phyloP scores from a whole-genome alignment of 176 grass and related monocot genomes.

The Stipa capillata region DNA sequence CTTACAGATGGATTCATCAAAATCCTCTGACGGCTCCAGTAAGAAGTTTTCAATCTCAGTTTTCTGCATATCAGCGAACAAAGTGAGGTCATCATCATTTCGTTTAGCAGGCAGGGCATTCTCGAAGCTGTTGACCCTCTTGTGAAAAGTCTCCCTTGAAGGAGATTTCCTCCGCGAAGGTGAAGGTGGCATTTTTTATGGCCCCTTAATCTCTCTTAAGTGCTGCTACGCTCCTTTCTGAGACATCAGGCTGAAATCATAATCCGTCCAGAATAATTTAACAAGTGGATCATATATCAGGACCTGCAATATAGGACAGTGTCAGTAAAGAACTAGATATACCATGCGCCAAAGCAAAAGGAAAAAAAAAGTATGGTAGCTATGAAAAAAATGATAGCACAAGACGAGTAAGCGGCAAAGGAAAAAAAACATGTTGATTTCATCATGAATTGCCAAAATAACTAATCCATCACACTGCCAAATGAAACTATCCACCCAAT shows the following conservation, averaged over 20 bases:
- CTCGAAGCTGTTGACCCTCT: conserved; percentile 59
- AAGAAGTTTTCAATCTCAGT: conserved; percentile 81
- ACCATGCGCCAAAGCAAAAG: conserved; percentile 13
- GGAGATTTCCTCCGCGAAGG: conserved; percentile 53
- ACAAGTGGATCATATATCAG: conserved; percentile 1
- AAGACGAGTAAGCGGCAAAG: background rate
- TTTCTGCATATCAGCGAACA: conserved; percentile 78
- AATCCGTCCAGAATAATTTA: conserved; percentile 16
- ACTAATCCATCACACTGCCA: background rate
- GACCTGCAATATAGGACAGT: conserved; percentile 18
- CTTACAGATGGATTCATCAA: conserved; percentile 84
- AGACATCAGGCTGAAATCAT: conserved; percentile 26
- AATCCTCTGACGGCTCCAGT: conserved; percentile 68
- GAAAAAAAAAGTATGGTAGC: background rate
- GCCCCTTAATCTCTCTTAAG: conserved; percentile 6
- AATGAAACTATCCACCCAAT: conserved; percentile 8
- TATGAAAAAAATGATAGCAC: background rate
- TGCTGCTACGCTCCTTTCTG: conserved; percentile 25
- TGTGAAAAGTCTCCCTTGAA: conserved; percentile 46
- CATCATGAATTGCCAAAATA: conserved; percentile 10
- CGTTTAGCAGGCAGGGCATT: conserved; percentile 37
- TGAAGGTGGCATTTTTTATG: conserved; percentile 68
- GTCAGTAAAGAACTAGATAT: conserved; percentile 5
- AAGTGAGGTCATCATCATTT: conserved; percentile 73
- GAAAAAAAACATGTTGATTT: background rate